Percentiles rank a stretch among this genome's conserved stretches.
phyloP scores from a whole-genome alignment of 306 rosid genomes.

The Crotalaria pallida region DNA sequence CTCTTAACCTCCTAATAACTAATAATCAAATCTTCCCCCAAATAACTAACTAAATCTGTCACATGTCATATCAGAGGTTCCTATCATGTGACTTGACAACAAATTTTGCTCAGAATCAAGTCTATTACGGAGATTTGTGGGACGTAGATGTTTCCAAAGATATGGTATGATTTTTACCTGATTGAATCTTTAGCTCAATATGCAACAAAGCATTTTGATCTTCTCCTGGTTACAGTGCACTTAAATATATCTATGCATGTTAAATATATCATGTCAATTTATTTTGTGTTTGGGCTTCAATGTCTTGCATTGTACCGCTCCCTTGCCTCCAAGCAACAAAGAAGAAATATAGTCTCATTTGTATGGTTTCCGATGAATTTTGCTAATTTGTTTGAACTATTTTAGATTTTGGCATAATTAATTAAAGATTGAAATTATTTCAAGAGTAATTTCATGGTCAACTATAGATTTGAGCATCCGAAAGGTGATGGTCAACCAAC shows the following conservation, averaged over 20 bases:
- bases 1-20: too few relatives aligned
- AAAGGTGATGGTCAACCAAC: neutral
- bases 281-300: neutral
- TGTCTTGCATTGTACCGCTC: neutral
- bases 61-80: too few relatives aligned
- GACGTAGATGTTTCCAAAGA: conserved; percentile 22
- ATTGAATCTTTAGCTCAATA: neutral
- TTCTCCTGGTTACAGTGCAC: too few relatives aligned
- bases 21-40: too few relatives aligned
- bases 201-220: too few relatives aligned
- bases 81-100: neutral
- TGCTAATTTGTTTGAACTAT: neutral
- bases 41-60: too few relatives aligned
- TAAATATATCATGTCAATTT: neutral
- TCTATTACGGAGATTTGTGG: conserved; percentile 7
- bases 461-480: neutral
- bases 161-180: conserved; percentile 34
- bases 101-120: conserved; percentile 28
- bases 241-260: too few relatives aligned
- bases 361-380: neutral
- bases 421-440: neutral
- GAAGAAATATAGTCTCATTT: neutral
- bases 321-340: neutral
- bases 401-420: neutral
- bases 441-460: neutral